phyloP scores from a whole-genome alignment of 75 land plant species.

The Pinus albicaulis region DNA sequence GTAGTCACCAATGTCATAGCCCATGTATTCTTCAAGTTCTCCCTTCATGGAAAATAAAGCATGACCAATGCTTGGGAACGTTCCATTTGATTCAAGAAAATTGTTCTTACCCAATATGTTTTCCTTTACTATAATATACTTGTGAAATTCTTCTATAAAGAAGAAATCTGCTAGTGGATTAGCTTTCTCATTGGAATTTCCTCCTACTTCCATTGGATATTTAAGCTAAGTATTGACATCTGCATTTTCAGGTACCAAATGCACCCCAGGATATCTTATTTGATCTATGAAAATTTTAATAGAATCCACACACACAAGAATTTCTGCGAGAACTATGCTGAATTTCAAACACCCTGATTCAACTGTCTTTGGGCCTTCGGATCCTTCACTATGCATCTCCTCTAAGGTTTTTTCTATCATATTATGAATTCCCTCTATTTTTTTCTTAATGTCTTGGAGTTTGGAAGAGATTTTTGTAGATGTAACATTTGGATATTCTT shows the following conservation, averaged over 20 bases:
- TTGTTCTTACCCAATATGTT: constrained; percentile 63
- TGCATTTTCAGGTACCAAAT: neutral
- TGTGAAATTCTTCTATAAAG: constrained; percentile 56
- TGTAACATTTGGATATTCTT: neutral
- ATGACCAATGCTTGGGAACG: constrained; percentile 64
- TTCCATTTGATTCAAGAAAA: constrained; percentile 72
- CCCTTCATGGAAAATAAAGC: constrained; percentile 56
- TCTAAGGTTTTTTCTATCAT: constrained; percentile 21
- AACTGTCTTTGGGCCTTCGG: neutral
- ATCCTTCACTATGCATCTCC: constrained; percentile 15
- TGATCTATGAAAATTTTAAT: constrained; percentile 8
- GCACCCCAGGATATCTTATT: constrained; percentile 1
- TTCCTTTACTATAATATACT: constrained; percentile 56
- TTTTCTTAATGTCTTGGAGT: constrained; percentile 3
- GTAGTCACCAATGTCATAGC: constrained; percentile 70
- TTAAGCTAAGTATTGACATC: neutral
- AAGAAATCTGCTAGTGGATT: constrained; percentile 34
- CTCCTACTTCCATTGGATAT: neutral
- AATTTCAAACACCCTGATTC: neutral
- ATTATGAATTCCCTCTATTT: constrained; percentile 5
- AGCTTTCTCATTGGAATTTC: neutral
- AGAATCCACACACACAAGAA: constrained; percentile 23
- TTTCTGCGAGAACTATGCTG: constrained; percentile 24
- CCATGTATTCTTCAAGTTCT: constrained; percentile 78
- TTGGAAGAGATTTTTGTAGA: constrained; percentile 2